These are phyloP conservation scores for Vicia villosa DNA, from an alignment of 306 rosid species.

Conservation along the genomic window DNA sequence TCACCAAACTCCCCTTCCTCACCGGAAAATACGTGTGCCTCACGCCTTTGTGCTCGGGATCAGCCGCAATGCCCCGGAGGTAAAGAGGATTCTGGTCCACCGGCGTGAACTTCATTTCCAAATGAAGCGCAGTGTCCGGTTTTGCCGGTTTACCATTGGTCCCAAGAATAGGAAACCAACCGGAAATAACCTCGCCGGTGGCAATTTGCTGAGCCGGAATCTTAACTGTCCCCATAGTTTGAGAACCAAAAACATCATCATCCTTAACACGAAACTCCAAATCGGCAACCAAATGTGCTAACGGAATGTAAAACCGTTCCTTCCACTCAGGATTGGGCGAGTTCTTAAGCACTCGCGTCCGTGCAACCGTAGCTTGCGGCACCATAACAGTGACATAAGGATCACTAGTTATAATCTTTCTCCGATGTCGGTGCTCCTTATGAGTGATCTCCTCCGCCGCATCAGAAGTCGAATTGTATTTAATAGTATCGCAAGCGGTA, in stretches of 20 bases:
- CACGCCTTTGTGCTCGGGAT: conserved; percentile 73
- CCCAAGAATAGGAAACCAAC: conserved; percentile 51
- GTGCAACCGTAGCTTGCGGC: conserved; percentile 84
- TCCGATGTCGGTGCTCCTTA: conserved; percentile 24
- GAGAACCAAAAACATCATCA: conserved; percentile 74
- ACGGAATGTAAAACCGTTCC: conserved; percentile 65
- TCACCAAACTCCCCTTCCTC: conserved; percentile 69
- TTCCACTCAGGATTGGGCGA: conserved; percentile 65
- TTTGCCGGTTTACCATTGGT: conserved; percentile 55
- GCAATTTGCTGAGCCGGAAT: conserved; percentile 57
- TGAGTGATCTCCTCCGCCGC: background rate
- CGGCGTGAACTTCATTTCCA: conserved; percentile 71
- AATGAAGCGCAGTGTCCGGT: conserved; percentile 43
- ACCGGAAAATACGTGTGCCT: conserved; percentile 75
- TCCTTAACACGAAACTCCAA: conserved; percentile 83
- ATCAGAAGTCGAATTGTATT: conserved; percentile 39
- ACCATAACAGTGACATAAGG: conserved; percentile 75
- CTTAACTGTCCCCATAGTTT: conserved; percentile 57
- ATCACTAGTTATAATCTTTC: conserved; percentile 65
- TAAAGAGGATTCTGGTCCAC: conserved; percentile 46
- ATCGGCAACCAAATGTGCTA: conserved; percentile 65
- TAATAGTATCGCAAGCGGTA: conserved; percentile 72
- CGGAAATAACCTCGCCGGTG: conserved; percentile 47
- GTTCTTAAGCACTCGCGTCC: conserved; percentile 84
- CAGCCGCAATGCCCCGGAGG: conserved; percentile 69